Percentiles rank a stretch among this genome's conserved stretches.
phyloP scores from a whole-genome alignment of 345 rosid genomes.

The Euphorbia lathyris region DNA sequence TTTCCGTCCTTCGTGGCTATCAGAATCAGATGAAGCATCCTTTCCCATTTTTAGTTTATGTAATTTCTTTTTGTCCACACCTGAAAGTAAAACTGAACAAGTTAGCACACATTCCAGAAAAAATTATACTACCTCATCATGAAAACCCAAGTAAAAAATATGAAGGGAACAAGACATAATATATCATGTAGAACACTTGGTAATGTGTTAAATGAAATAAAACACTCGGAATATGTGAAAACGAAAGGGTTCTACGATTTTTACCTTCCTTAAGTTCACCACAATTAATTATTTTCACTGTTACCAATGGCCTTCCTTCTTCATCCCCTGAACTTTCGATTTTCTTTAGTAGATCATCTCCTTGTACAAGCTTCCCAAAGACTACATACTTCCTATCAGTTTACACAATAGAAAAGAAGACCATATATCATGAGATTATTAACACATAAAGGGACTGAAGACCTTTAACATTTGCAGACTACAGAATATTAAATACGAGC shows the following conservation, averaged over 20 bases:
- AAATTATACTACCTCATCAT: background rate
- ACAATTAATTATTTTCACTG: conserved; percentile 80
- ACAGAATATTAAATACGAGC: background rate
- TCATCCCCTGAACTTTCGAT: conserved; percentile 85
- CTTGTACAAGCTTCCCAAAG: conserved; percentile 90
- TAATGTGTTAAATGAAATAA: background rate
- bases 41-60: conserved; percentile 44
- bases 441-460: background rate
- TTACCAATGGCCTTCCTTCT: conserved; percentile 78
- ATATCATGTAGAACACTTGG: background rate
- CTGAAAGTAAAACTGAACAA: conserved; percentile 19
- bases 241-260: background rate
- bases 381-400: conserved; percentile 67
- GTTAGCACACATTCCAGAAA: background rate
- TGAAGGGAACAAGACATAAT: background rate
- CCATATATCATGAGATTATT: background rate
- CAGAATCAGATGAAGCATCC: conserved; percentile 42
- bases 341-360: conserved; percentile 67
- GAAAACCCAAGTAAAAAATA: background rate
- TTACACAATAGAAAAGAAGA: background rate
- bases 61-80: conserved; percentile 52
- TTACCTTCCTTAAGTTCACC: conserved; percentile 62
- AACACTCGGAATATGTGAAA: background rate
- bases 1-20: conserved; percentile 40
- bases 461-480: background rate